A percentile compares a stretch with the other conserved stretches of the same genome.
These are phyloP conservation scores for Iris pallida DNA, from an alignment of 116 monocot genomes.

Conservation along the genomic window DNA sequence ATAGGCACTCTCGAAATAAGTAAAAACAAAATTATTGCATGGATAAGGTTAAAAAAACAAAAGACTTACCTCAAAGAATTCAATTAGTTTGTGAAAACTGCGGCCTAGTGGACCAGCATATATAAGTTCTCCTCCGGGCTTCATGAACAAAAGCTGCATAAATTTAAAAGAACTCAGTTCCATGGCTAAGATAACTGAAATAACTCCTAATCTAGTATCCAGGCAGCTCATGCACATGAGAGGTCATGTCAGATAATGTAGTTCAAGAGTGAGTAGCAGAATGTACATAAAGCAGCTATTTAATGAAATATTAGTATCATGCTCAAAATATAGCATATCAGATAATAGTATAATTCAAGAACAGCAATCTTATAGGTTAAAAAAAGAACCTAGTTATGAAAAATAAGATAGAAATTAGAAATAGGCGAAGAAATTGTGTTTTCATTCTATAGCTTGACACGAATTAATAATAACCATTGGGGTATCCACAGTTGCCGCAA, in stretches of 20 bases:
- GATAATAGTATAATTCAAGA: not conserved
- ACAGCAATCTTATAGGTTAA: not conserved
- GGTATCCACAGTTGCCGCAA: too few species aligned
- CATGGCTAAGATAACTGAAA: too few species aligned
- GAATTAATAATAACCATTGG: too few species aligned
- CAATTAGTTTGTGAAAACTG: slow-evolving; percentile 73
- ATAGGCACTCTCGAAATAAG: not conserved
- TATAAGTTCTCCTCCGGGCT: slow-evolving; percentile 95
- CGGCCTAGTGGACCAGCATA: slow-evolving; percentile 92
- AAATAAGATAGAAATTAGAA: not conserved
- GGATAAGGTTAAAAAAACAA: slow-evolving; percentile 2
- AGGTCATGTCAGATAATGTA: too few species aligned
- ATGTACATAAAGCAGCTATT: too few species aligned
- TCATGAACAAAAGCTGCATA: slow-evolving; percentile 96
- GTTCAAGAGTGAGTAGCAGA: too few species aligned
- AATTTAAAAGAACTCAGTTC: not conserved
- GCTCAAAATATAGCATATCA: too few species aligned
- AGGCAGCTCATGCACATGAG: too few species aligned
- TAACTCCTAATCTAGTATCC: too few species aligned
- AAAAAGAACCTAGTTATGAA: not conserved
- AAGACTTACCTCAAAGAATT: slow-evolving; percentile 79
- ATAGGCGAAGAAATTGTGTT: not conserved
- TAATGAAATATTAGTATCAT: too few species aligned
- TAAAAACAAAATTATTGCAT: slow-evolving; percentile 4
- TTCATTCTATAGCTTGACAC: not conserved